phyloP scores from a whole-genome alignment of 2,329 filamentous ascomycete genomes.

The Nothophaeocryptopus gaeumannii region DNA sequence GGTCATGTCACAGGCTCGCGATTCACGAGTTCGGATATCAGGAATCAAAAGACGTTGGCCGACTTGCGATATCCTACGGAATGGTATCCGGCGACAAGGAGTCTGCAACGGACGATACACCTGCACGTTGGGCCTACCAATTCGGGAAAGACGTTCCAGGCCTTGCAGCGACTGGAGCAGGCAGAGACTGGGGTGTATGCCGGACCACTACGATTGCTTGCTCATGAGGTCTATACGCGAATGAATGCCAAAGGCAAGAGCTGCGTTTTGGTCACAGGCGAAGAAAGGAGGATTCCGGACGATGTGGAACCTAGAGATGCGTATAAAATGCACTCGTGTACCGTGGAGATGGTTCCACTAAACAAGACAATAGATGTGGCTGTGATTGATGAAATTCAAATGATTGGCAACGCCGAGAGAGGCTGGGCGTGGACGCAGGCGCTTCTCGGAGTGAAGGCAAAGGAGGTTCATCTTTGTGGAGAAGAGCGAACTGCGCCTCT shows the following conservation, averaged over 20 bases:
- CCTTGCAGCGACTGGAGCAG: conserved; percentile 76
- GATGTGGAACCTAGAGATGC: conserved; percentile 40
- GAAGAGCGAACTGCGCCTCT: conserved; percentile 79
- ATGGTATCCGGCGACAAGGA: conserved; percentile 84
- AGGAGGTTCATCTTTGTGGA: conserved; percentile 89
- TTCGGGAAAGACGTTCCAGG: conserved; percentile 96
- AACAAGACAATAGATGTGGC: conserved; percentile 73
- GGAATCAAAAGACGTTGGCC: conserved; percentile 64
- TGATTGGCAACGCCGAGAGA: conserved; percentile 77
- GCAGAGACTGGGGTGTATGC: conserved; percentile 80
- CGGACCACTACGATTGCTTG: conserved; percentile 81
- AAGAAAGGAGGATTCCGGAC: conserved; percentile 71
- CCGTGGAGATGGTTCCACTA: conserved; percentile 81
- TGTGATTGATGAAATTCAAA: conserved; percentile 98
- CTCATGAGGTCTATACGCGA: conserved; percentile 91
- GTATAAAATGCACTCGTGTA: conserved; percentile 70
- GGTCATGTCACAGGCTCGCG: conserved; percentile 58
- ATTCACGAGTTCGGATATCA: conserved; percentile 56
- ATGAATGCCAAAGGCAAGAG: conserved; percentile 72
- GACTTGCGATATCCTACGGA: conserved; percentile 86
- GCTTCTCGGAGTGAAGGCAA: conserved; percentile 78
- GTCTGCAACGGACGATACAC: conserved; percentile 78
- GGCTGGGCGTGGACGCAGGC: conserved; percentile 96
- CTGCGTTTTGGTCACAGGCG: conserved; percentile 84
- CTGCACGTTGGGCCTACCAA: conserved; percentile 96